Percentiles rank a stretch among this genome's conserved stretches.
phyloP scores from a whole-genome alignment of 1,139 yeast species.

The Pichia sp. region DNA sequence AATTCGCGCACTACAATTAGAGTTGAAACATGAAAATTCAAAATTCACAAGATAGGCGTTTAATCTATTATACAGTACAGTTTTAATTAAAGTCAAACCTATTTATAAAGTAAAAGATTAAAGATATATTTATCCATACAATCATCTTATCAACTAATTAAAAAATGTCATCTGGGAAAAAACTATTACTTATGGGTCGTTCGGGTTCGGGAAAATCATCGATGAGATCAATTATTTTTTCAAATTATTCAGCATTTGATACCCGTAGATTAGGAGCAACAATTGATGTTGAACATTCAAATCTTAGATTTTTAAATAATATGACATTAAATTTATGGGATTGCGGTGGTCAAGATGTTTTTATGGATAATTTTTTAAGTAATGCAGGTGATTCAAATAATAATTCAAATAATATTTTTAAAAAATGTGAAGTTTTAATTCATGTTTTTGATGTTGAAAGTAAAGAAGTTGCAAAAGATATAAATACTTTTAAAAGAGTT shows the following conservation, averaged over 20 bases:
- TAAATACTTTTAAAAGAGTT: slow-evolving; percentile 83
- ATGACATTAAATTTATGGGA: slow-evolving; percentile 97
- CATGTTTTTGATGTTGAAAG: slow-evolving; percentile 96
- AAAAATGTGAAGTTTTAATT: slow-evolving; percentile 94
- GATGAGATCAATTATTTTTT: slow-evolving; percentile 92
- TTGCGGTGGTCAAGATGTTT: slow-evolving; percentile 97
- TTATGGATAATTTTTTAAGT: slow-evolving; percentile 77
- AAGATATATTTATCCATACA: too few relatives aligned
- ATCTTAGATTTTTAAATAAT: slow-evolving; percentile 83
- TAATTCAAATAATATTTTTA: slow-evolving; percentile 59
- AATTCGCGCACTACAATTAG: too few relatives aligned
- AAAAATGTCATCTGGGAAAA: slow-evolving; percentile 38
- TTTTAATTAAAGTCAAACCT: too few relatives aligned
- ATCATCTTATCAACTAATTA: too few relatives aligned
- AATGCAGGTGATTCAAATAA: slow-evolving; percentile 18
- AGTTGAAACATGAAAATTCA: too few relatives aligned
- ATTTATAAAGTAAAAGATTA: too few relatives aligned
- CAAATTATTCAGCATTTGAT: slow-evolving; percentile 94
- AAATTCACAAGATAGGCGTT: too few relatives aligned
- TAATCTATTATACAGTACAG: too few relatives aligned
- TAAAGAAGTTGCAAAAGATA: slow-evolving; percentile 86
- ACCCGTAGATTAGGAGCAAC: slow-evolving; percentile 95
- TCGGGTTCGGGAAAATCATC: slow-evolving; percentile 97
- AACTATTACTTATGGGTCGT: slow-evolving; percentile 68
- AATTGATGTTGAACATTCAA: slow-evolving; percentile 96